Conservation (phyloP, 2,329 filamentous ascomycete genomes). For the Colletotrichum lentis region DNA sequence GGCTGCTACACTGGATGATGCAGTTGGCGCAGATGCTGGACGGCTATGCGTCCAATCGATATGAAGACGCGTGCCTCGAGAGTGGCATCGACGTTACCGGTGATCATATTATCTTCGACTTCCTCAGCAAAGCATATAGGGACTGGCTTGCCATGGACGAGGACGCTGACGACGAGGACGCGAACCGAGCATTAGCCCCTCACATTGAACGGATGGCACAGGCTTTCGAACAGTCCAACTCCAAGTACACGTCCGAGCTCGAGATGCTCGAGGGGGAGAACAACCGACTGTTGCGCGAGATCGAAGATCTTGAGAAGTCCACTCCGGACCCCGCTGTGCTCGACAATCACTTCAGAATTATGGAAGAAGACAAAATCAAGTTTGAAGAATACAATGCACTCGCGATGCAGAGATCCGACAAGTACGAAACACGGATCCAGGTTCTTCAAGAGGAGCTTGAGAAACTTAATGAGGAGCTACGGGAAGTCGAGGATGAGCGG, state of each 20-base stretch:
- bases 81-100: conserved; percentile 86
- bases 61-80: conserved; percentile 90
- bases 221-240: conserved; percentile 86
- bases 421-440: conserved; percentile 82
- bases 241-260: conserved; percentile 84
- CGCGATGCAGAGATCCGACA: conserved; percentile 85
- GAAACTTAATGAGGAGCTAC: conserved; percentile 77
- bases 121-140: conserved; percentile 86
- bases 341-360: conserved; percentile 88
- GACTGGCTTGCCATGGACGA: conserved; percentile 95
- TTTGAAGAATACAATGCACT: conserved; percentile 94
- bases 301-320: conserved; percentile 87
- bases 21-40: conserved; percentile 95
- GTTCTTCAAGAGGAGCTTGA: conserved; percentile 88
- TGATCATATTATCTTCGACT: conserved; percentile 93
- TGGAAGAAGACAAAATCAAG: conserved; percentile 93
- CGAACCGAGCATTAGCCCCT: conserved; percentile 78
- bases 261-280: conserved; percentile 88
- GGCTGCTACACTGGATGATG: conserved; percentile 98
- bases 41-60: conserved; percentile 77
- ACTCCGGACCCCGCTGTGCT: conserved; percentile 84
- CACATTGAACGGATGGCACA: conserved; percentile 88
- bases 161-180: conserved; percentile 85
- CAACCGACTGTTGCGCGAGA: conserved; percentile 79
- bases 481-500: conserved; percentile 84